phyloP scores from a whole-genome alignment of 306 rosid genomes.

The Castanea crenata region DNA sequence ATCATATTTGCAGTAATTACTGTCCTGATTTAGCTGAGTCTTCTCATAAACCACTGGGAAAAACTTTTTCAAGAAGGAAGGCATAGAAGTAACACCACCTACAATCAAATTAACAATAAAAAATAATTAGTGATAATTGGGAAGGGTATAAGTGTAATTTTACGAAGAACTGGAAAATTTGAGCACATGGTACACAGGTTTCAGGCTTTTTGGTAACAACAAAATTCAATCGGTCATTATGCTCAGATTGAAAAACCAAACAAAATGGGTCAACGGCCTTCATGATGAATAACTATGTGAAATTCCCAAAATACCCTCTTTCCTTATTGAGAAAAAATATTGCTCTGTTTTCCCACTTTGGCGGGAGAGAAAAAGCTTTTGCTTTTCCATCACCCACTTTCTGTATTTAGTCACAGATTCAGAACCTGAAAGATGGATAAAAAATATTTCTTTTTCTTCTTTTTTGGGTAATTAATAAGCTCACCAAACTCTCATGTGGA shows the following conservation, averaged over 20 bases:
- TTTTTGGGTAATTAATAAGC: no score
- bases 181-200: not conserved
- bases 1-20: conserved; percentile 69
- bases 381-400: no score
- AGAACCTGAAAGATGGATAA: no score
- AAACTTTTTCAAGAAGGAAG: conserved; percentile 49
- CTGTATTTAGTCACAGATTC: no score
- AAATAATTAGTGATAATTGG: not conserved
- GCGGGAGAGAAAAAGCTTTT: no score
- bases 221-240: not conserved
- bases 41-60: conserved; percentile 48
- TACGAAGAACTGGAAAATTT: not conserved
- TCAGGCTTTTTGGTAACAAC: not conserved
- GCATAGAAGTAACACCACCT: conserved; percentile 76
- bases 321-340: not conserved
- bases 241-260: not conserved
- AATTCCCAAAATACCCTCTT: not conserved
- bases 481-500: no score
- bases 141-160: not conserved
- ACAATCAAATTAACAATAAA: not conserved
- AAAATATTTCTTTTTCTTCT: no score
- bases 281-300: not conserved
- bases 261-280: not conserved
- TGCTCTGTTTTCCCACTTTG: no score
- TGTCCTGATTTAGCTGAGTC: conserved; percentile 23